Evolutionary conservation across 495 filamentous ascomycete species (phyloP).

Genomic region (Parmelia sp.): DNA sequence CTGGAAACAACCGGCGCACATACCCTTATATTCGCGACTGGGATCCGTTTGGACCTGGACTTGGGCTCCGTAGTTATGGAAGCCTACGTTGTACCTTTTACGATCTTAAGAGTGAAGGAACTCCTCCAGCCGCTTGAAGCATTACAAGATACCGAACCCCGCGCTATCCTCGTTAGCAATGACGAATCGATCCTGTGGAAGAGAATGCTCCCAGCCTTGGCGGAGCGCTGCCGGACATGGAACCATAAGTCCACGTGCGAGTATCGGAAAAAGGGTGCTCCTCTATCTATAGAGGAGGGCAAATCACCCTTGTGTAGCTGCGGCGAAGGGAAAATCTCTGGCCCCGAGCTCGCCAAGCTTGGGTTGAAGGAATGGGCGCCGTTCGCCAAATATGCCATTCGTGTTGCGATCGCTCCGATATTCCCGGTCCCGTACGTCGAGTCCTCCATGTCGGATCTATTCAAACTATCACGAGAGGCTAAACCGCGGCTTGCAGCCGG

Average conservation of each 20-base stretch:
- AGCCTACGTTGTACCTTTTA: slow-evolving; percentile 43
- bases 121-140: slow-evolving; percentile 30
- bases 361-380: slow-evolving; percentile 26
- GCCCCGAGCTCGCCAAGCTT: slow-evolving; percentile 26
- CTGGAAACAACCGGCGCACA: slow-evolving; percentile 24
- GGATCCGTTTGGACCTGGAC: slow-evolving; percentile 37
- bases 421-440: slow-evolving; percentile 33
- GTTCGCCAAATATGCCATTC: slow-evolving; percentile 28
- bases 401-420: slow-evolving; percentile 32
- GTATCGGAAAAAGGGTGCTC: slow-evolving; percentile 36
- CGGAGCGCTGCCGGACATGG: slow-evolving; percentile 52
- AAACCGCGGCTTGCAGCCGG: not conserved
- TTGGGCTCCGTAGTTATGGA: slow-evolving; percentile 43
- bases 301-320: slow-evolving; percentile 33
- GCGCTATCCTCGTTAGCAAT: slow-evolving; percentile 33
- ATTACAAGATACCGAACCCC: slow-evolving; percentile 26
- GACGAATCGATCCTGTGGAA: slow-evolving; percentile 48
- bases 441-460: slow-evolving; percentile 10
- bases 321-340: slow-evolving; percentile 30
- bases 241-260: slow-evolving; percentile 43
- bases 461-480: not conserved
- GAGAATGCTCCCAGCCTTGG: slow-evolving; percentile 39
- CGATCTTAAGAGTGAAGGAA: slow-evolving; percentile 25
- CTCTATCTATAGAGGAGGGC: slow-evolving; percentile 28
- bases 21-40: slow-evolving; percentile 37